Base-by-base conservation (phyloP, 1,139 yeast species). In the Eremothecium coryli region DNA sequence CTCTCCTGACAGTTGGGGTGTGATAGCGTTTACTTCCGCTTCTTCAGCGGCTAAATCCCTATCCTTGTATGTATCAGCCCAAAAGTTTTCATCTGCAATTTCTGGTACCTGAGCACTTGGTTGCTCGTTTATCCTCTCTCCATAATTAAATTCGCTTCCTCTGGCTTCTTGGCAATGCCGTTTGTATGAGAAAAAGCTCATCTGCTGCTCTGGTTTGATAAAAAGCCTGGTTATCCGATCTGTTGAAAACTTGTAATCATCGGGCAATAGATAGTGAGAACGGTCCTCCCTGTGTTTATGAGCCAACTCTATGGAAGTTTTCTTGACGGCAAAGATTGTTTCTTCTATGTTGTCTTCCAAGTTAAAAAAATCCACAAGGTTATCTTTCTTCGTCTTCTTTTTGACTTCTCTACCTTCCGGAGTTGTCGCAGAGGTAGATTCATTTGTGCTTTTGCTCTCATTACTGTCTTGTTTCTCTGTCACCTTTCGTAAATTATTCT, bases 201-300 rank as follows among this genome's bases (percentile, higher is more conserved):
- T 50, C 31, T 52, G 52, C 33, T 59, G 62, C 12, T 65, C 61
- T 2, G 93, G 93, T 52, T 82, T 82, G 35, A 79, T 62, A 51
- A 85, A 82, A 20, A 84, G 62, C 40, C 71, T 72, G 11, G 82
- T 71, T 36, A 88, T 67, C 42, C 75, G 69, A 31, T 73, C 72
- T 0, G 95, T 77, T 10, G 79, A 71, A 56, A 82, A 85, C 43
- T 73, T 77, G 39, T 73, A 69, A 54, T 85, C 95, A 46, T 71
- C 81, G 0, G 95, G 95, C 12, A 88, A 58, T 23, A 75, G 59
- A 42, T 74, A 66, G 27, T 62, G 60, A 8, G 62, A 57, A 1
- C 61, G 62, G 3, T 67, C 55, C 12, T 54, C 57, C 50, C 68
- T 60, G 35, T 65, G 66, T 17, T 63, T 53, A 33, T 62, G 61